phyloP scores from a whole-genome alignment of 164 flowering plant species.

The Vitis riparia region DNA sequence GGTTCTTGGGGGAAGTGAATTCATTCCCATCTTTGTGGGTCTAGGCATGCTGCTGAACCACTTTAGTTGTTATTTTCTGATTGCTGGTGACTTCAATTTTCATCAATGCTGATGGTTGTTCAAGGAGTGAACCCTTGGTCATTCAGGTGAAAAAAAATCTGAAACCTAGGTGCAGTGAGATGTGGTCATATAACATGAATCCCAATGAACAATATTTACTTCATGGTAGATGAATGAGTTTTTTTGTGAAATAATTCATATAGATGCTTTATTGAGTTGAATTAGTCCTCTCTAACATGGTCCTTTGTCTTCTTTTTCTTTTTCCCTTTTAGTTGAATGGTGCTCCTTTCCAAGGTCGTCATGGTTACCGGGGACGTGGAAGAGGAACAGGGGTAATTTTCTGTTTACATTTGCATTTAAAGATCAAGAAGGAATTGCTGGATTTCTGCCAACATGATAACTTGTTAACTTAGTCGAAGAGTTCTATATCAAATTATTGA shows the following conservation, averaged over 20 bases:
- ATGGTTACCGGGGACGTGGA: conserved; percentile 56
- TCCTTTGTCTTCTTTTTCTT: background rate
- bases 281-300: background rate
- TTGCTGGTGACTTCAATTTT: no score
- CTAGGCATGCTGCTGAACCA: background rate
- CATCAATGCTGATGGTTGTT: no score
- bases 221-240: background rate
- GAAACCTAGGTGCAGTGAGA: no score
- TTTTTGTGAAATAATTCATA: background rate
- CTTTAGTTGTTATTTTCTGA: no score
- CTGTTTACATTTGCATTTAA: background rate
- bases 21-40: background rate
- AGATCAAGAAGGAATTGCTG: background rate
- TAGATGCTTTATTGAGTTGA: no score
- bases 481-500: no score
- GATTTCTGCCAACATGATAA: no score
- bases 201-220: background rate
- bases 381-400: conserved; percentile 76
- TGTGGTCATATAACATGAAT: no score
- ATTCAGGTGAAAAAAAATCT: no score
- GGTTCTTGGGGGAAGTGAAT: background rate
- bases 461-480: no score
- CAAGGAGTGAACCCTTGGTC: no score
- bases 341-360: conserved; percentile 38
- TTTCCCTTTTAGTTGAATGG: conserved; percentile 49